Percentiles rank a stretch among this genome's conserved stretches.
phyloP scores from a whole-genome alignment of 2,329 filamentous ascomycete species.

The Arthrobotrys pseudoclavata region DNA sequence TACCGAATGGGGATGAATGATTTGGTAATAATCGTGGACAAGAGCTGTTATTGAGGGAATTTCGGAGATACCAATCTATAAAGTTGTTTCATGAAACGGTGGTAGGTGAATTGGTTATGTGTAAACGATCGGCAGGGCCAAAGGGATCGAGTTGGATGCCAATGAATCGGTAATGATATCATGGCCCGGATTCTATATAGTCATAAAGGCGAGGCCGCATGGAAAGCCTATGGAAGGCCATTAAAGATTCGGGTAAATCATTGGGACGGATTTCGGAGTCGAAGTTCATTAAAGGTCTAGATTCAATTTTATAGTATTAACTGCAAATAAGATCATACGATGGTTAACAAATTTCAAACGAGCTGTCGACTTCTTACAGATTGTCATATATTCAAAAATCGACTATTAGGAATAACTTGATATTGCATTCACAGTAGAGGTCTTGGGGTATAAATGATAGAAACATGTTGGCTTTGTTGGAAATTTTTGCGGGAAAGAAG shows the following conservation, averaged over 20 bases:
- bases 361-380: too few relatives aligned
- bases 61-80: background rate
- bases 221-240: background rate
- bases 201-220: background rate
- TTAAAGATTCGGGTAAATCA: too few relatives aligned
- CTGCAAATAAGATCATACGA: too few relatives aligned
- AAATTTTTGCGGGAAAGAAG: background rate
- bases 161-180: background rate
- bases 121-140: background rate
- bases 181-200: background rate
- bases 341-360: too few relatives aligned
- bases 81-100: background rate
- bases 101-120: constrained; percentile 1
- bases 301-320: too few relatives aligned
- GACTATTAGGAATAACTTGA: background rate
- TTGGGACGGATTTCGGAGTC: too few relatives aligned
- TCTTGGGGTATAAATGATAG: background rate
- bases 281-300: too few relatives aligned
- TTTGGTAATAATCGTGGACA: too few relatives aligned
- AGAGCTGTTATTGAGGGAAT: background rate
- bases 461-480: constrained; percentile 9
- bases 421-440: too few relatives aligned
- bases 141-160: background rate
- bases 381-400: too few relatives aligned
- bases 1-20: background rate